Evolutionary conservation across 352 stramenopile genomes (phyloP).

Genomic region (Phytophthora nicotianae): DNA sequence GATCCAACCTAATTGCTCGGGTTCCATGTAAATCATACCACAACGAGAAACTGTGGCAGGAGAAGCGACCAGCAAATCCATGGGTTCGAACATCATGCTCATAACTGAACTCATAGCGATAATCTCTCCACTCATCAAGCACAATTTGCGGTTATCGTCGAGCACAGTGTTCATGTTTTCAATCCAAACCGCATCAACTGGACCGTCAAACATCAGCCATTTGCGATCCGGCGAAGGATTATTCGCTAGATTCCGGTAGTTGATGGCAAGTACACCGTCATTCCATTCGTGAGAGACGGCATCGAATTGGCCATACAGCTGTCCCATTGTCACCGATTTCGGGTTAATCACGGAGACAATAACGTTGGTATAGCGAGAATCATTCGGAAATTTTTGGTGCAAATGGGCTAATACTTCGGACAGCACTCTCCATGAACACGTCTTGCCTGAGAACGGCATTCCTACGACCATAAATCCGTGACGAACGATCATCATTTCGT

Average conservation of each 20-base stretch:
- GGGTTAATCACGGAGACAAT: constrained; percentile 91
- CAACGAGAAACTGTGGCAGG: constrained; percentile 93
- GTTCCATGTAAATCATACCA: constrained; percentile 96
- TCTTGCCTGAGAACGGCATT: constrained; percentile 95
- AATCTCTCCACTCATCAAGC: constrained; percentile 94
- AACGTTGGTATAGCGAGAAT: constrained; percentile 77
- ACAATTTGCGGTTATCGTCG: constrained; percentile 95
- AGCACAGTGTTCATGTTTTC: constrained; percentile 97
- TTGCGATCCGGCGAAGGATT: constrained; percentile 82
- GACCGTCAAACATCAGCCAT: constrained; percentile 94
- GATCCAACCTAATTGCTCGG: constrained; percentile 90
- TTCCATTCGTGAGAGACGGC: constrained; percentile 95
- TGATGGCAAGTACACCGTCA: constrained; percentile 94
- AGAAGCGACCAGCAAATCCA: constrained; percentile 93
- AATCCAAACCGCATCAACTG: constrained; percentile 94
- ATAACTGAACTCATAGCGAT: constrained; percentile 95
- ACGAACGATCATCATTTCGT: constrained; percentile 97
- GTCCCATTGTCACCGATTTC: constrained; percentile 93
- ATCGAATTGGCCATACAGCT: constrained; percentile 95
- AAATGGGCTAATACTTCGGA: constrained; percentile 88
- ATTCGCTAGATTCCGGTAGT: constrained; percentile 88
- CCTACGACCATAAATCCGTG: constrained; percentile 97
- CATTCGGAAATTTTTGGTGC: constrained; percentile 68
- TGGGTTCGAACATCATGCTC: constrained; percentile 97
- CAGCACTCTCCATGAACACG: constrained; percentile 89